Evolutionary conservation across 2,329 filamentous ascomycete genomes (phyloP).

Genomic region (Epichloe bromicola): DNA sequence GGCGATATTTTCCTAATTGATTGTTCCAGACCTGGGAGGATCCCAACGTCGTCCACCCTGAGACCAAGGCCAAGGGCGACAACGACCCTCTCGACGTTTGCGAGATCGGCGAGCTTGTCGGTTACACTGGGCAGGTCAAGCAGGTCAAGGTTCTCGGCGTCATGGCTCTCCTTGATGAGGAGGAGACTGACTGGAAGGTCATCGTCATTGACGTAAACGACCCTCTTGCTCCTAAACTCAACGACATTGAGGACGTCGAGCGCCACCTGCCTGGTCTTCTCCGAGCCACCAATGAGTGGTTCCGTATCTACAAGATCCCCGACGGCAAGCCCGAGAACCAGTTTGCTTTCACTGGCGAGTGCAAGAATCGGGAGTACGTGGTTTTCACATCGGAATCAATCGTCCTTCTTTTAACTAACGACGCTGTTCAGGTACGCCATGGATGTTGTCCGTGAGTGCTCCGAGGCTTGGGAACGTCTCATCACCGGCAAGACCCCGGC

Average conservation of each 20-base stretch:
- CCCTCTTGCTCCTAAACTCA: conserved; percentile 87
- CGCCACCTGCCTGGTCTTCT: conserved; percentile 93
- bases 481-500: conserved; percentile 77
- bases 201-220: conserved; percentile 99
- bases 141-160: conserved; percentile 99
- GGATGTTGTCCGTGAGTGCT: conserved; percentile 91
- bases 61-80: conserved; percentile 99
- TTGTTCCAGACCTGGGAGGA: conserved; percentile 85
- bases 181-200: conserved; percentile 99
- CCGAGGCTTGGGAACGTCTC: conserved; percentile 93
- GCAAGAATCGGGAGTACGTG: conserved; percentile 92
- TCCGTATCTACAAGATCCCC: conserved; percentile 99
- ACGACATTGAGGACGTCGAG: conserved; percentile 98
- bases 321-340: conserved; percentile 99
- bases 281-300: conserved; percentile 98
- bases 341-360: conserved; percentile 99
- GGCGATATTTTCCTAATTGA: background rate
- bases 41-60: conserved; percentile 86
- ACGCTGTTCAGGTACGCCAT: conserved; percentile 60
- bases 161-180: conserved; percentile 98
- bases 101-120: conserved; percentile 97
- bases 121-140: conserved; percentile 93
- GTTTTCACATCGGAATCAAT: background rate
- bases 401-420: conserved; percentile 1
- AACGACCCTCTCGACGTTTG: conserved; percentile 98